These are phyloP conservation scores for Cordyceps tenuipes DNA, from an alignment of 2,329 filamentous ascomycete genomes.

Conservation along the genomic window DNA sequence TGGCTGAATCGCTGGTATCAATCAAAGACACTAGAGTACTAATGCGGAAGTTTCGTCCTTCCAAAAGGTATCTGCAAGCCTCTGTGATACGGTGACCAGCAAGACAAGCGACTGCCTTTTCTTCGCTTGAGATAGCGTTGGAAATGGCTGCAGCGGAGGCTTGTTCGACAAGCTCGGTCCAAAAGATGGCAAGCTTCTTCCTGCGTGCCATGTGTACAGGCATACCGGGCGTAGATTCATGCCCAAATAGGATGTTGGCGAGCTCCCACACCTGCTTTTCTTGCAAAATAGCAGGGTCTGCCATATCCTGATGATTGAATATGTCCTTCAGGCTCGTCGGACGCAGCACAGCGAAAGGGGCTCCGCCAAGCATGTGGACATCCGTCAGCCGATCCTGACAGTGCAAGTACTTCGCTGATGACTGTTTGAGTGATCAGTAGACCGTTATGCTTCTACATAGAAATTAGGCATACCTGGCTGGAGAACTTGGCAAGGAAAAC, in stretches of 20 bases:
- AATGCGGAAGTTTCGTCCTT: slow-evolving; percentile 72
- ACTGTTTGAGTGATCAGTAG: slow-evolving; percentile 29
- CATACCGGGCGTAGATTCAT: slow-evolving; percentile 36
- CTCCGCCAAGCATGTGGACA: slow-evolving; percentile 44
- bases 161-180: slow-evolving; percentile 57
- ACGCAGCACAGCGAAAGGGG: slow-evolving; percentile 51
- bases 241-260: slow-evolving; percentile 78
- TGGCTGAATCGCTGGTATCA: slow-evolving; percentile 60
- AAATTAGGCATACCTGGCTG: slow-evolving; percentile 35
- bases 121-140: slow-evolving; percentile 59
- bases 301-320: slow-evolving; percentile 33
- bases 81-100: slow-evolving; percentile 72
- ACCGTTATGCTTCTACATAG: neutral
- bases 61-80: slow-evolving; percentile 71
- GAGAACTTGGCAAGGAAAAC: slow-evolving; percentile 57
- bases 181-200: slow-evolving; percentile 58
- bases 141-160: slow-evolving; percentile 46
- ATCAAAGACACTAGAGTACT: slow-evolving; percentile 78
- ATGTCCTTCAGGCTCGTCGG: slow-evolving; percentile 27
- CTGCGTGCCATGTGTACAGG: slow-evolving; percentile 39
- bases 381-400: slow-evolving; percentile 48
- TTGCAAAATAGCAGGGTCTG: slow-evolving; percentile 41
- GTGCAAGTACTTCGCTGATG: slow-evolving; percentile 44
- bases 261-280: slow-evolving; percentile 80
- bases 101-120: slow-evolving; percentile 74